Conservation (phyloP, 2,329 filamentous ascomycete species). For the Teratosphaeria epicoccoides region DNA sequence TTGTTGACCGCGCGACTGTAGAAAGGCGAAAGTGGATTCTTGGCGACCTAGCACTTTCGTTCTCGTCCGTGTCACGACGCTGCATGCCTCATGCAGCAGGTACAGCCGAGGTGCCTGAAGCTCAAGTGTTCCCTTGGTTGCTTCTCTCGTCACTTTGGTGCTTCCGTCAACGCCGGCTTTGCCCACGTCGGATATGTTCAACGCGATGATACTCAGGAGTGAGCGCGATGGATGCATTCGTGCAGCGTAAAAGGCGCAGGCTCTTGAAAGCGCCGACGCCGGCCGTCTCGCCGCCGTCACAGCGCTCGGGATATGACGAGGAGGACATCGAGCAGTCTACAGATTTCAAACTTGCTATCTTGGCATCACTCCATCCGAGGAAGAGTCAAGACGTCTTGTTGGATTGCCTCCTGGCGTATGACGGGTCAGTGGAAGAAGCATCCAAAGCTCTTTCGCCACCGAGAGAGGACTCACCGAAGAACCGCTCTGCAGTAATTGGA, state of each 20-base stretch:
- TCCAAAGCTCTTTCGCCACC: constrained; percentile 41
- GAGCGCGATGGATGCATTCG: neutral
- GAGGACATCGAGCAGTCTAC: constrained; percentile 60
- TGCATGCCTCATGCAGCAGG: no score
- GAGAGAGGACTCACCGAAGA: constrained; percentile 20
- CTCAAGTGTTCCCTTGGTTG: no score
- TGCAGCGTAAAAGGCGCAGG: neutral
- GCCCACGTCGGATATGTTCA: no score
- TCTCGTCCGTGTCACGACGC: no score
- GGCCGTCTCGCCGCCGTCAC: neutral
- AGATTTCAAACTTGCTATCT: constrained; percentile 75
- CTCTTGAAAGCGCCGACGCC: neutral
- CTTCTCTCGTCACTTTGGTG: no score
- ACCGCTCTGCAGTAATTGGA: constrained; percentile 23
- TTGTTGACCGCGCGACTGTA: no score
- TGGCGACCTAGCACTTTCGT: no score
- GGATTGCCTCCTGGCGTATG: constrained; percentile 65
- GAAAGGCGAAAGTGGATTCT: no score
- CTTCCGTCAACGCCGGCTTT: no score
- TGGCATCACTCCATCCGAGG: constrained; percentile 64
- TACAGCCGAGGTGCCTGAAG: no score
- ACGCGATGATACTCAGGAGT: no score
- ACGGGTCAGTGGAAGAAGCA: constrained; percentile 63
- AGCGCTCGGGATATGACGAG: constrained; percentile 7
- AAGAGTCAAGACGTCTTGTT: constrained; percentile 58